Conservation (phyloP, 2,329 filamentous ascomycete genomes). For the Rhytidhysteron rufulum region DNA sequence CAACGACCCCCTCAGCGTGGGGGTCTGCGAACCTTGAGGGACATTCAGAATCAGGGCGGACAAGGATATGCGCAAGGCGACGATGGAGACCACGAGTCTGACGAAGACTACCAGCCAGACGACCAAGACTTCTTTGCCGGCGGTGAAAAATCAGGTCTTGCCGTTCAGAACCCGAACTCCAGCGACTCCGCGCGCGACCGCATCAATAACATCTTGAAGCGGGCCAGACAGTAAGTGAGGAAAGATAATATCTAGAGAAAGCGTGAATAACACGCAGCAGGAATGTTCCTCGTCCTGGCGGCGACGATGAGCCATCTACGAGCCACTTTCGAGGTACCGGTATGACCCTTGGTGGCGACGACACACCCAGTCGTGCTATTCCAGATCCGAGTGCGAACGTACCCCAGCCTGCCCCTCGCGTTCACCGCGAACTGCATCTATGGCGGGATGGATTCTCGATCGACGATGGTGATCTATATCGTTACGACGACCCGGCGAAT, state of each 20-base stretch:
- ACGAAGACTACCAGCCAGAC: constrained; percentile 59
- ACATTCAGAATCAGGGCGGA: constrained; percentile 42
- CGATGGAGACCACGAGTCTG: constrained; percentile 51
- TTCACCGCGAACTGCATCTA: constrained; percentile 69
- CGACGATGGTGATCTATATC: constrained; percentile 72
- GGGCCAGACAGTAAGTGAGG: constrained; percentile 41
- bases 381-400: constrained; percentile 53
- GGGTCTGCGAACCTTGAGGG: constrained; percentile 42
- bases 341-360: constrained; percentile 75
- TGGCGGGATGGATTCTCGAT: constrained; percentile 85
- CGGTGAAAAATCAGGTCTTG: constrained; percentile 77
- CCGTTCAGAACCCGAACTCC: constrained; percentile 59
- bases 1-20: constrained; percentile 25
- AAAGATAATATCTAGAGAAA: not conserved
- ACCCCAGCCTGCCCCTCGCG: constrained; percentile 45
- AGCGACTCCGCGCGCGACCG: constrained; percentile 46
- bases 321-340: constrained; percentile 66
- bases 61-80: constrained; percentile 44
- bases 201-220: constrained; percentile 48
- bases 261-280: constrained; percentile 38
- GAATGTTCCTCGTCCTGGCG: constrained; percentile 57
- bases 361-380: constrained; percentile 64
- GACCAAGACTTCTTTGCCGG: constrained; percentile 72
- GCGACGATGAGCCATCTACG: constrained; percentile 48
- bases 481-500: constrained; percentile 76